Evolutionary conservation across 2,329 filamentous ascomycete genomes (phyloP), one percentile per base, ranked within the genome.

Genomic region (Cordyceps cateniannulata): DNA sequence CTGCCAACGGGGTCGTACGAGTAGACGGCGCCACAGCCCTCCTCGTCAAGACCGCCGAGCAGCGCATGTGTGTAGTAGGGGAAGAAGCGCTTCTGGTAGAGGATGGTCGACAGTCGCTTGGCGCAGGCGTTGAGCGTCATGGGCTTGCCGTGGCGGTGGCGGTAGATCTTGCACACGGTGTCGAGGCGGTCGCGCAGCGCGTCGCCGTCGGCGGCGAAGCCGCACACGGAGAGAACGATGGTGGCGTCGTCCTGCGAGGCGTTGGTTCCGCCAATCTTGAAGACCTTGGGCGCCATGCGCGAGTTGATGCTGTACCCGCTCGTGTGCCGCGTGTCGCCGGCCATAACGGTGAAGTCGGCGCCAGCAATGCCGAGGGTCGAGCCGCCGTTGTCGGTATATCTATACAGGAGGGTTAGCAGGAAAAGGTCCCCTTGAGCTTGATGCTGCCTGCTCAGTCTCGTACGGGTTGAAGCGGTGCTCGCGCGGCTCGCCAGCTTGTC

Each of bases 241-340:
- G 86, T 90, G 57, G 91, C 90, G 68, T 93, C 91, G 63, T 89
- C 85, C 73, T 96, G 91, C 60, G 91, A 88, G 57, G 91, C 85
- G 47, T 90, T 93, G 63, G 93, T 91, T 59, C 93, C 95, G 63
- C 96, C 95, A 68, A 99, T 96, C 77, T 90, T 92, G 85, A 96
- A 99, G 65, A 99, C 89, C 79, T 99, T 99, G 61, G 95, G 95
- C 62, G 88, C 85, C 81, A 90, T 93, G 70, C 95, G 90, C 62
- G 93, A 93, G 85, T 99, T 97, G 87, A 99, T 99, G 82, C 89
- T 97, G 86, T 96, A 99, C 73, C 96, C 95, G 66, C 90, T 89
- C 60, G 93, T 96, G 71, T 91, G 91, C 73, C 95, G 90, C 69
- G 95, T 99, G 80, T 99, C 95, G 77, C 96, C 95, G 49, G 95